These are phyloP conservation scores for Lasiosphaeris hirsuta DNA, from an alignment of 495 filamentous ascomycete genomes.

Conservation along the genomic window DNA sequence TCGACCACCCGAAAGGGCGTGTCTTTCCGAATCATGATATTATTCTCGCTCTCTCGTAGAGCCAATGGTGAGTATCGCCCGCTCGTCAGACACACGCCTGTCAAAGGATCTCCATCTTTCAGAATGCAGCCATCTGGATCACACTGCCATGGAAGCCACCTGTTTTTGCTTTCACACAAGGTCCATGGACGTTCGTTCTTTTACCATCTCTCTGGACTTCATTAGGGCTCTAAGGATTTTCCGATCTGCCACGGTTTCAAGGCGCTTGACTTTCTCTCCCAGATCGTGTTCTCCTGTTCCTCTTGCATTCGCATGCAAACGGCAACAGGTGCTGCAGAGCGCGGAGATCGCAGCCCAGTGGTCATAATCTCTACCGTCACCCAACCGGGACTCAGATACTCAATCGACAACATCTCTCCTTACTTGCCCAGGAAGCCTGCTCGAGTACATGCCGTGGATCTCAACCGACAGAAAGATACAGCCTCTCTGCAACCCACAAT, in stretches of 20 bases:
- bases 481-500: no score
- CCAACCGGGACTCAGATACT: slow-evolving; percentile 5
- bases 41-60: slow-evolving; percentile 11
- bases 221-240: not conserved
- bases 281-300: slow-evolving; percentile 13
- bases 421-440: not conserved
- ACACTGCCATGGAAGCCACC: not conserved
- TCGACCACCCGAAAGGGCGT: slow-evolving; percentile 2
- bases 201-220: slow-evolving; percentile 2
- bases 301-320: slow-evolving; percentile 9
- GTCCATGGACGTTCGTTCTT: slow-evolving; percentile 4
- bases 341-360: slow-evolving; percentile 19
- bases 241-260: slow-evolving; percentile 1
- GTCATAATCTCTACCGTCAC: slow-evolving; percentile 13
- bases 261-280: slow-evolving; percentile 6
- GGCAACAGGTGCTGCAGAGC: slow-evolving; percentile 6
- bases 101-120: slow-evolving; percentile 6
- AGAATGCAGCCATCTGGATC: slow-evolving; percentile 4
- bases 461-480: not conserved
- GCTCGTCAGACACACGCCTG: slow-evolving; percentile 8
- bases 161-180: slow-evolving; percentile 4
- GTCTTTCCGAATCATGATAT: slow-evolving; percentile 6
- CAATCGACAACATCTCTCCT: not conserved
- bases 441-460: not conserved
- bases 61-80: slow-evolving; percentile 21